These are phyloP conservation scores for Fremontodendron californicum DNA, from an alignment of 345 rosid genomes.

Conservation along the genomic window DNA sequence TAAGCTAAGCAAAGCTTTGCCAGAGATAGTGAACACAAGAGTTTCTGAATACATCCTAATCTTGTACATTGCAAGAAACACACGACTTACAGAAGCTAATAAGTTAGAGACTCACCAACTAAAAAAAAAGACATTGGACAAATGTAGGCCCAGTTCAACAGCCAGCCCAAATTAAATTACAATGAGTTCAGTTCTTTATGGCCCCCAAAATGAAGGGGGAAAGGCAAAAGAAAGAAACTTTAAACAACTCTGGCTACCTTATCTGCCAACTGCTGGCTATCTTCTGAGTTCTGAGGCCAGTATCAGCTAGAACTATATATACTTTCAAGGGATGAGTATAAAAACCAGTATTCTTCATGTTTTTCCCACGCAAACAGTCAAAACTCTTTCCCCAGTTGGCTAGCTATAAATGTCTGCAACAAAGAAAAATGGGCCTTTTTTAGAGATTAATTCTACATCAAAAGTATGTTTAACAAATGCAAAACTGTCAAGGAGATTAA, in stretches of 20 bases:
- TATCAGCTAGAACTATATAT: conserved; percentile 21
- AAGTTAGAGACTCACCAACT: conserved; percentile 11
- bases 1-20: not conserved
- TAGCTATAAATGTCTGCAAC: conserved; percentile 31
- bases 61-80: conserved; percentile 16
- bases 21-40: not conserved
- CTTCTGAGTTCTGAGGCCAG: not conserved
- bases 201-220: not conserved
- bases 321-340: conserved; percentile 15
- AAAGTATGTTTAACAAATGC: not conserved
- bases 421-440: not conserved
- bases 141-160: not conserved
- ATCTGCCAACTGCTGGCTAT: conserved; percentile 14
- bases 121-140: conserved; percentile 1
- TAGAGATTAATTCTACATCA: not conserved
- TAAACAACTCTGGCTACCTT: not conserved
- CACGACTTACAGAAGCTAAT: conserved; percentile 10
- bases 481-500: not conserved
- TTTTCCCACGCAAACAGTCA: not conserved
- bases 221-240: not conserved
- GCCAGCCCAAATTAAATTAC: conserved; percentile 17
- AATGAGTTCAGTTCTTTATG: not conserved
- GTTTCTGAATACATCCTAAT: conserved; percentile 9
- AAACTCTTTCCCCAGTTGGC: conserved; percentile 17
- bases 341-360: conserved; percentile 15